Conservation (phyloP, 2,329 filamentous ascomycete species). For the Microdochium paspali region DNA sequence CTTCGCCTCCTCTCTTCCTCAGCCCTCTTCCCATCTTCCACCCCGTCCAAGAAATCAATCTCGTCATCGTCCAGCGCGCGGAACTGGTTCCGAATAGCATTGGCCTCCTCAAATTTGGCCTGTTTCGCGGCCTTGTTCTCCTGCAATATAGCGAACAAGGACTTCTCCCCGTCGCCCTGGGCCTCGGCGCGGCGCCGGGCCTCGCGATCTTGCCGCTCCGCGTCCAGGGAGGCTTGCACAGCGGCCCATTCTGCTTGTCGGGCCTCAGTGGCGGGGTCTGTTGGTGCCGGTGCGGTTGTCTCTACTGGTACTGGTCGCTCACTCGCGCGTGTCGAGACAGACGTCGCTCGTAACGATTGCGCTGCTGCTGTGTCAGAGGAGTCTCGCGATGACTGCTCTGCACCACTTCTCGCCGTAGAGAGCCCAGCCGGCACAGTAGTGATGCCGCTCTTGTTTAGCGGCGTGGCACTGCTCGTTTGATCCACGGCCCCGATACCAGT, state of each 20-base stretch:
- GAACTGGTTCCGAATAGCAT: conserved; percentile 66
- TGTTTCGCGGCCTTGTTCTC: conserved; percentile 84
- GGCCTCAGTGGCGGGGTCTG: conserved; percentile 5
- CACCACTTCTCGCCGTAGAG: no score
- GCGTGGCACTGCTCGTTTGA: no score
- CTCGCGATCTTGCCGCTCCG: conserved; percentile 43
- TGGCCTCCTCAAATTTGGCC: conserved; percentile 70
- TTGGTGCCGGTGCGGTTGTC: conserved; percentile 1
- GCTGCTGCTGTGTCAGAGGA: background rate
- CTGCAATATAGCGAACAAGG: conserved; percentile 65
- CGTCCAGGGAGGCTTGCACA: conserved; percentile 56
- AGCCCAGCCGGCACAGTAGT: no score
- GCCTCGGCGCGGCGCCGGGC: conserved; percentile 35
- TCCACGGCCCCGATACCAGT: background rate
- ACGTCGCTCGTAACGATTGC: no score
- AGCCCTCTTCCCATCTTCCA: conserved; percentile 35
- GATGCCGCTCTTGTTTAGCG: no score
- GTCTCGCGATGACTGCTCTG: background rate
- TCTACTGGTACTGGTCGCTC: no score
- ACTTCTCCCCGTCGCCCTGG: conserved; percentile 40
- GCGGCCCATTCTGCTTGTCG: conserved; percentile 47
- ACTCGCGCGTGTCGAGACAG: no score
- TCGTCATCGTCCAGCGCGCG: conserved; percentile 71
- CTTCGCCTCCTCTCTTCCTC: conserved; percentile 44
- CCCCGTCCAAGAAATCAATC: conserved; percentile 61